Evolutionary conservation across 2,329 filamentous ascomycete species (phyloP).

Genomic region (Aureobasidium sp.): DNA sequence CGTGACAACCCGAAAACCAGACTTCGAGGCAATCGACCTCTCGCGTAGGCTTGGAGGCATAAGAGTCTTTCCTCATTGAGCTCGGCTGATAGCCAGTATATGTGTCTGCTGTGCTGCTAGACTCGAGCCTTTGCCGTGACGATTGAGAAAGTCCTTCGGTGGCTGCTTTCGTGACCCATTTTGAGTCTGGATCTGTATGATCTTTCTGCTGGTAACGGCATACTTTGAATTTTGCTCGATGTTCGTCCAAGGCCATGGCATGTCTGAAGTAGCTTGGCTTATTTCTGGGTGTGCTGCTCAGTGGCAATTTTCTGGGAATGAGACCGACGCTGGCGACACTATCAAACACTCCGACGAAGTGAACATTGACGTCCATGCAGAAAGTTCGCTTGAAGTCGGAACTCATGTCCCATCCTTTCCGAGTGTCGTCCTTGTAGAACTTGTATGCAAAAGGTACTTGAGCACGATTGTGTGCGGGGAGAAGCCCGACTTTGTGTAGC

Average conservation of each 20-base stretch:
- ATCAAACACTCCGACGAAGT: slow-evolving; percentile 40
- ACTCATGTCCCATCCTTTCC: slow-evolving; percentile 35
- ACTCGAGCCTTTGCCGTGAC: not conserved
- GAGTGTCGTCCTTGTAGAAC: slow-evolving; percentile 37
- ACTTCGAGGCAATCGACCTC: slow-evolving; percentile 28
- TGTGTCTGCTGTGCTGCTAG: not conserved
- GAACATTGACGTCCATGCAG: slow-evolving; percentile 36
- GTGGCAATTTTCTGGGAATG: slow-evolving; percentile 33
- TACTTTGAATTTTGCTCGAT: slow-evolving; percentile 39
- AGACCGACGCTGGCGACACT: slow-evolving; percentile 38
- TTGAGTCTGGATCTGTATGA: slow-evolving; percentile 13
- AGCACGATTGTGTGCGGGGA: slow-evolving; percentile 29
- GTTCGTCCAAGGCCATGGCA: slow-evolving; percentile 40
- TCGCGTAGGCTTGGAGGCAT: slow-evolving; percentile 9
- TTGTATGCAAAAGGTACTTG: slow-evolving; percentile 39
- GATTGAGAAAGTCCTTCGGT: not conserved
- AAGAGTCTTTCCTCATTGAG: slow-evolving; percentile 22
- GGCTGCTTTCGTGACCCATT: slow-evolving; percentile 20
- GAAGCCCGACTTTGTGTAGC: slow-evolving; percentile 37
- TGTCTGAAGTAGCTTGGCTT: slow-evolving; percentile 35
- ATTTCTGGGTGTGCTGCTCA: slow-evolving; percentile 33
- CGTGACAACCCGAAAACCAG: slow-evolving; percentile 39
- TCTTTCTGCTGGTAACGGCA: slow-evolving; percentile 32
- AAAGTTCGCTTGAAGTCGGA: slow-evolving; percentile 40
- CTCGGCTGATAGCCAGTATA: not conserved